Evolutionary conservation across 495 filamentous ascomycete species (phyloP).

Genomic region (Zalerion maritima): DNA sequence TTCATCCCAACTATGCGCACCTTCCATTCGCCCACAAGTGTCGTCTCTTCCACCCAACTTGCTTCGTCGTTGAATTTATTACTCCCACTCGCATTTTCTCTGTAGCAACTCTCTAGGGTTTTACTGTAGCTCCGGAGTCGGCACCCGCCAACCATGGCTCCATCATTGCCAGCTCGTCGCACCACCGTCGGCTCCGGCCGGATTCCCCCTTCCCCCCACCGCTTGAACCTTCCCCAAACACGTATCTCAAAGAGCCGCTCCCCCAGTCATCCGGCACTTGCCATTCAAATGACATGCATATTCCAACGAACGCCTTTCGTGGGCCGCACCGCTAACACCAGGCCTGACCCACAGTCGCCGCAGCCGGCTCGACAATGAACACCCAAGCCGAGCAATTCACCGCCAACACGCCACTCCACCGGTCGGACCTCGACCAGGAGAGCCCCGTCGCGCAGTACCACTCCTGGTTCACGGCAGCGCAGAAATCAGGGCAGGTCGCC

Average conservation of each 20-base stretch:
- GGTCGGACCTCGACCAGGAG: conserved; percentile 33
- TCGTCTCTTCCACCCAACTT: conserved; percentile 23
- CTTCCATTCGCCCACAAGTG: conserved; percentile 17
- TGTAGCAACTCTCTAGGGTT: too few relatives aligned
- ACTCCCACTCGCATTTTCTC: too few relatives aligned
- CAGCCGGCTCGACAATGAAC: conserved; percentile 15
- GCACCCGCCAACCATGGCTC: too few relatives aligned
- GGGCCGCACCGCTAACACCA: too few relatives aligned
- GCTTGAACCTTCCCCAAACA: conserved; percentile 1
- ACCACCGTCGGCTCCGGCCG: too few relatives aligned
- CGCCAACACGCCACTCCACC: conserved; percentile 37
- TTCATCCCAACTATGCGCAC: conserved; percentile 1
- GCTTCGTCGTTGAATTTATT: too few relatives aligned
- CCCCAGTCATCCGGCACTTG: conserved; percentile 20
- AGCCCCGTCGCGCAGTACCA: conserved; percentile 72
- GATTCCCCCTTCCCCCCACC: neutral
- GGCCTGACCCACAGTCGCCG: conserved; percentile 22
- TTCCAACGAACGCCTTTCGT: too few relatives aligned
- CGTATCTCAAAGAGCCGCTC: conserved; percentile 19
- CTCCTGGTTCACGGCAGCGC: conserved; percentile 65
- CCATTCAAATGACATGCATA: too few relatives aligned
- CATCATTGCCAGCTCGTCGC: too few relatives aligned
- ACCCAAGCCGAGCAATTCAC: conserved; percentile 49
- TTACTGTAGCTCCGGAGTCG: too few relatives aligned
- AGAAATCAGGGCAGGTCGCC: conserved; percentile 37